These are phyloP conservation scores for Hypoxylon sp. DNA, from an alignment of 2,329 filamentous ascomycete species.

Conservation along the genomic window DNA sequence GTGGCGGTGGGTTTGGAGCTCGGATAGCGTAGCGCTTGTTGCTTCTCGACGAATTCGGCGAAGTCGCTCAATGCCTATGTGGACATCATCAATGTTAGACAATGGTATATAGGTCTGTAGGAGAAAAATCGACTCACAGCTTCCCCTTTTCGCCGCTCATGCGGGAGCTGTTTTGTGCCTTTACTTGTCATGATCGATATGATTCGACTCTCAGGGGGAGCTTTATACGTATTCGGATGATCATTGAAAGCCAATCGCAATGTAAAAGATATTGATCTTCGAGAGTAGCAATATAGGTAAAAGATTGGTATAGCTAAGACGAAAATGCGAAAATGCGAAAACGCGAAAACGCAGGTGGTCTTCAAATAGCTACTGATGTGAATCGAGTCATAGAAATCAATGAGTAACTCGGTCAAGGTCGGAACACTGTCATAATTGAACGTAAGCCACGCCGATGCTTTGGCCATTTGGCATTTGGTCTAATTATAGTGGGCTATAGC, in stretches of 20 bases:
- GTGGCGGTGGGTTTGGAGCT: slow-evolving; percentile 46
- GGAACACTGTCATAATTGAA: too few relatives aligned
- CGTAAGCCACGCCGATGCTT: too few relatives aligned
- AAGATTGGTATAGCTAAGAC: too few relatives aligned
- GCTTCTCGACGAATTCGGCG: slow-evolving; percentile 95
- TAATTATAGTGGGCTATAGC: too few relatives aligned
- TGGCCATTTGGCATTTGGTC: slow-evolving; percentile 75
- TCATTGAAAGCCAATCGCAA: slow-evolving; percentile 41
- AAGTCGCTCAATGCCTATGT: slow-evolving; percentile 86
- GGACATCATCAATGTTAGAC: neutral
- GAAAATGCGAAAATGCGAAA: too few relatives aligned
- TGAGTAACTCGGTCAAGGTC: too few relatives aligned
- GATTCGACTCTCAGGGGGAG: slow-evolving; percentile 14
- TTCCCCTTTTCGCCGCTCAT: slow-evolving; percentile 86
- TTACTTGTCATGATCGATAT: slow-evolving; percentile 61
- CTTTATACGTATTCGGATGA: slow-evolving; percentile 41
- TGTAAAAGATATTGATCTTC: too few relatives aligned
- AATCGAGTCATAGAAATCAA: too few relatives aligned
- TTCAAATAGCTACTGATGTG: too few relatives aligned
- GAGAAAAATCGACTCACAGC: slow-evolving; percentile 62
- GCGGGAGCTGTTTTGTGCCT: slow-evolving; percentile 68
- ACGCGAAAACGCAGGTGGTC: too few relatives aligned
- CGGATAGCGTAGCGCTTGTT: slow-evolving; percentile 78
- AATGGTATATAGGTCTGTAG: slow-evolving; percentile 6
- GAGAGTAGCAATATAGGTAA: neutral